A percentile compares a stretch with the other conserved stretches of the same genome.
These are phyloP conservation scores for Corymbia maculata DNA, from an alignment of 345 rosid genomes.

Conservation along the genomic window DNA sequence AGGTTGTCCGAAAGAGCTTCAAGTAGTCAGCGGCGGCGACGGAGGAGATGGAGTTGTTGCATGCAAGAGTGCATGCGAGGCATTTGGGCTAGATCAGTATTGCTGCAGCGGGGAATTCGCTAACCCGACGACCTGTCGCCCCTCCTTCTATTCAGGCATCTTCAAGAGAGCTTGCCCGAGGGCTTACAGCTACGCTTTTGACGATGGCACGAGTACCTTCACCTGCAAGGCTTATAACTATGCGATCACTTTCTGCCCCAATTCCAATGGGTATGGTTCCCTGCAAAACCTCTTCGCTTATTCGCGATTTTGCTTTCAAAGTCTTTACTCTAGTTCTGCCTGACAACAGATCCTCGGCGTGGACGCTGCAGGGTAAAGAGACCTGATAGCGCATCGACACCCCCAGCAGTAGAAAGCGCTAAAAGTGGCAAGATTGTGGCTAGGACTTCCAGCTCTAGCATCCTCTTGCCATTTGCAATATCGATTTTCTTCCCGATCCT, in stretches of 20 bases:
- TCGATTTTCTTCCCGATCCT: constrained; percentile 16
- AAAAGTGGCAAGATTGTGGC: neutral
- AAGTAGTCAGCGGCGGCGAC: constrained; percentile 60
- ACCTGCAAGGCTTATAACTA: constrained; percentile 84
- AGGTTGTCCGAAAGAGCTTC: constrained; percentile 94
- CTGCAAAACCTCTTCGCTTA: neutral
- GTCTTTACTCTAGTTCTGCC: neutral
- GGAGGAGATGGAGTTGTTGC: constrained; percentile 41
- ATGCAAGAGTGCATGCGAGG: constrained; percentile 83
- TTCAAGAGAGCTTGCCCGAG: constrained; percentile 85
- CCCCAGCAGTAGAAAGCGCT: constrained; percentile 16
- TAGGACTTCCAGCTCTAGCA: constrained; percentile 38
- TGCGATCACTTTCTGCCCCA: constrained; percentile 70
- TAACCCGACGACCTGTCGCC: constrained; percentile 63
- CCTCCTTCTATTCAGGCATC: constrained; percentile 62
- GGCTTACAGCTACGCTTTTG: constrained; percentile 84
- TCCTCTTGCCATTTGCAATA: constrained; percentile 18
- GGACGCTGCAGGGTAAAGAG: constrained; percentile 17
- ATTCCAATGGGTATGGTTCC: constrained; percentile 14
- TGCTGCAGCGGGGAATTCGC: constrained; percentile 94
- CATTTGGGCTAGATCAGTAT: constrained; percentile 77
- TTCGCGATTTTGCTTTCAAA: neutral
- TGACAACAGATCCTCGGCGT: neutral
- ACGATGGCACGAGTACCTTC: constrained; percentile 73
- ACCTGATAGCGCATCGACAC: constrained; percentile 8